phyloP scores from a whole-genome alignment of 768 basidiomycete genomes.

The Tulasnella calospora region DNA sequence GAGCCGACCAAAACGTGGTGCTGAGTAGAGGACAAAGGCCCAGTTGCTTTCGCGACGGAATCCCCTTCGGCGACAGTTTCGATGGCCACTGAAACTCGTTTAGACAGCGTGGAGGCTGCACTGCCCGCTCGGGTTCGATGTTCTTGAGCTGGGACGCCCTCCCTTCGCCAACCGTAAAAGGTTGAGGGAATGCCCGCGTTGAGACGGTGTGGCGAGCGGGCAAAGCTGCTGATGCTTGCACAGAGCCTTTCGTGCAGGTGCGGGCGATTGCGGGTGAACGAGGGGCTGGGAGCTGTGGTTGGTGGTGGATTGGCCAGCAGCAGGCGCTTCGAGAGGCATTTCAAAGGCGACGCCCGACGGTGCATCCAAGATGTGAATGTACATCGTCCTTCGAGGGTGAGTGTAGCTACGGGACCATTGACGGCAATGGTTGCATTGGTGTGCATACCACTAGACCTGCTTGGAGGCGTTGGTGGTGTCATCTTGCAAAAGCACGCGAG shows the following conservation, averaged over 20 bases:
- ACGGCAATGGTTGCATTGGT: constrained; percentile 82
- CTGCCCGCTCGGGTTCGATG: neutral
- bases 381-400: constrained; percentile 63
- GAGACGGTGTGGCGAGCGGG: too few species aligned
- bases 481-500: constrained; percentile 88
- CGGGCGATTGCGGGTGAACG: too few species aligned
- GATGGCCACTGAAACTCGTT: neutral
- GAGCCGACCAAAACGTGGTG: neutral
- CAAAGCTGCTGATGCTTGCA: too few species aligned
- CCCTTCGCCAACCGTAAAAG: neutral
- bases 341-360: constrained; percentile 61
- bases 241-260: too few species aligned
- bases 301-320: too few species aligned
- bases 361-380: constrained; percentile 61
- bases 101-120: neutral
- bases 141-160: neutral
- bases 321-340: too few species aligned
- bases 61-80: neutral
- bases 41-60: neutral
- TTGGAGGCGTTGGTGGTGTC: constrained; percentile 60
- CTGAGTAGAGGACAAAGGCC: neutral
- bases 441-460: constrained; percentile 83
- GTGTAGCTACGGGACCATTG: constrained; percentile 65
- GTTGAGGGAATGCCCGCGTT: too few species aligned
- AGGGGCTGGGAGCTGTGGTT: too few species aligned